Evolutionary conservation across 2,329 filamentous ascomycete genomes (phyloP).

Genomic region (Nannizzia gypsea): DNA sequence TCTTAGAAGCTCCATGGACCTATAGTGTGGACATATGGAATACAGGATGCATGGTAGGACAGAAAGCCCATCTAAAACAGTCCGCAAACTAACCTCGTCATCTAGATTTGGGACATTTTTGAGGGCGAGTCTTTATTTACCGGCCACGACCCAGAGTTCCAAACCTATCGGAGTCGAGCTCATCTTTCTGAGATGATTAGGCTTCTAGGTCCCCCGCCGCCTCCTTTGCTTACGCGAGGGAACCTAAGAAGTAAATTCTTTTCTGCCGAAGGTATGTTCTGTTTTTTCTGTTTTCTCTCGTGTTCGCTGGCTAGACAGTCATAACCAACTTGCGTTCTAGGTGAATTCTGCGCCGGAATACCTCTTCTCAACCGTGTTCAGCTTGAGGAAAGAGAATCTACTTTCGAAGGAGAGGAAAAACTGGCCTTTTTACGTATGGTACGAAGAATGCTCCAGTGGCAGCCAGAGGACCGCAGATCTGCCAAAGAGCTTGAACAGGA

Average conservation of each 20-base stretch:
- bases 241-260: conserved; percentile 30
- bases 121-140: conserved; percentile 38
- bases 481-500: conserved; percentile 21
- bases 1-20: conserved; percentile 36
- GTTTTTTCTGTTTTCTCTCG: background rate
- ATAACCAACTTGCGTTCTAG: conserved; percentile 15
- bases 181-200: conserved; percentile 41
- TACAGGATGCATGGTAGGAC: conserved; percentile 28
- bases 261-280: conserved; percentile 23
- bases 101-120: conserved; percentile 40
- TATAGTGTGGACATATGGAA: conserved; percentile 44
- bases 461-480: conserved; percentile 22
- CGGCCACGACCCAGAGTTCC: conserved; percentile 28
- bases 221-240: conserved; percentile 24
- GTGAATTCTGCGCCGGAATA: conserved; percentile 18
- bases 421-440: conserved; percentile 23
- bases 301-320: background rate
- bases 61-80: background rate
- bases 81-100: conserved; percentile 8
- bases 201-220: conserved; percentile 36
- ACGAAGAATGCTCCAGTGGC: conserved; percentile 30
- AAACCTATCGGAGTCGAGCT: conserved; percentile 33
- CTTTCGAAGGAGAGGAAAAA: conserved; percentile 24
- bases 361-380: conserved; percentile 17
- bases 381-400: conserved; percentile 30